These are phyloP conservation scores for Aegilops bicornis DNA, from an alignment of 176 grass and related monocot genomes.

Conservation along the genomic window DNA sequence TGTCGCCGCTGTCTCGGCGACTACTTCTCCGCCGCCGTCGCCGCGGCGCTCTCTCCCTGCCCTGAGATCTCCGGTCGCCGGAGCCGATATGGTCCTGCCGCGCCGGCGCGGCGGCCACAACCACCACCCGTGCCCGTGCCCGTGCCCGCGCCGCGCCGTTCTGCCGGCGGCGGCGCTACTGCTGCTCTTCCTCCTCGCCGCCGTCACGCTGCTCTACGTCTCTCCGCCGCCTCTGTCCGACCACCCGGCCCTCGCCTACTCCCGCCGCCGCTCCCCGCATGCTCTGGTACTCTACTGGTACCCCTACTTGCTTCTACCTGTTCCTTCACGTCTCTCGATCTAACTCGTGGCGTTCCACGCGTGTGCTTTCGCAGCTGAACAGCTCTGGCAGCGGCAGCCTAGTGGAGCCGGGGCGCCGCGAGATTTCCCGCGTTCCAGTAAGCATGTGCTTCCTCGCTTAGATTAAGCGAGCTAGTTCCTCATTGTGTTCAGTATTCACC, in stretches of 20 bases:
- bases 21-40: not conserved
- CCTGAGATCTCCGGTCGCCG: constrained; percentile 24
- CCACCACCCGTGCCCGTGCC: constrained; percentile 5
- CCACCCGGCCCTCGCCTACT: constrained; percentile 48
- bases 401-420: constrained; percentile 10
- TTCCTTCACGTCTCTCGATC: not conserved
- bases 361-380: constrained; percentile 36
- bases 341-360: constrained; percentile 2
- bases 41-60: not conserved
- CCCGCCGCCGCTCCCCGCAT: constrained; percentile 28
- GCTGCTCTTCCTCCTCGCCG: constrained; percentile 64
- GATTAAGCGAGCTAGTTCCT: no score
- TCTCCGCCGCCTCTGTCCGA: constrained; percentile 65
- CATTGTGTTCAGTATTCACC: not conserved
- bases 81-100: constrained; percentile 44
- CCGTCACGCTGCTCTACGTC: constrained; percentile 56
- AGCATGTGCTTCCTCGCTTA: constrained; percentile 8
- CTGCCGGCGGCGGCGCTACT: constrained; percentile 45
- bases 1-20: constrained; percentile 21
- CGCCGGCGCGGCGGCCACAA: constrained; percentile 50
- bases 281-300: constrained; percentile 35
- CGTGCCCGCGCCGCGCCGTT: constrained; percentile 32
- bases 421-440: constrained; percentile 51
- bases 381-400: constrained; percentile 20
- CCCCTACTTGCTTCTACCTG: not conserved